A percentile compares a stretch with the other conserved stretches of the same genome.
Conservation (phyloP, 352 stramenopile genomes). For the Phytophthora palmivora region DNA sequence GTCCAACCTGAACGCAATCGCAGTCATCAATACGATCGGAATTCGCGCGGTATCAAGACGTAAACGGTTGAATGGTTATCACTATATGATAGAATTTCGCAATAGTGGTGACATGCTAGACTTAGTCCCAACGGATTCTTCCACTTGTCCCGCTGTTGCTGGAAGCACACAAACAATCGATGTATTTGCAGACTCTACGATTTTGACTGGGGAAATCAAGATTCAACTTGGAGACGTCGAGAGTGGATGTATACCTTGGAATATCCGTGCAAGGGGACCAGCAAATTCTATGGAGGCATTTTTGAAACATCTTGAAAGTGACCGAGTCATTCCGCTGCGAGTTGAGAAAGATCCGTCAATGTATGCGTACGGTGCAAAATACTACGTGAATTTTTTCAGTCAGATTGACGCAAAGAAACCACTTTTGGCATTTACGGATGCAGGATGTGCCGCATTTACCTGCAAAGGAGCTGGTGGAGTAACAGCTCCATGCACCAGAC, state of each 20-base stretch:
- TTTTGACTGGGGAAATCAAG: slow-evolving; percentile 56
- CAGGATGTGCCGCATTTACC: slow-evolving; percentile 51
- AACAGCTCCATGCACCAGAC: slow-evolving; percentile 32
- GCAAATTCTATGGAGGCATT: slow-evolving; percentile 45
- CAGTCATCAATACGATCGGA: slow-evolving; percentile 63
- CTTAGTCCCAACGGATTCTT: slow-evolving; percentile 47
- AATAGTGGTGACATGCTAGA: slow-evolving; percentile 63
- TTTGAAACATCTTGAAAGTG: slow-evolving; percentile 44
- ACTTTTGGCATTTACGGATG: slow-evolving; percentile 34
- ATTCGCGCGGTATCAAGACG: slow-evolving; percentile 41
- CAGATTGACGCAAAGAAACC: slow-evolving; percentile 44
- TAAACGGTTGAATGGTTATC: slow-evolving; percentile 50
- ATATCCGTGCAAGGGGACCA: slow-evolving; percentile 42
- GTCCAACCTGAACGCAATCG: slow-evolving; percentile 45
- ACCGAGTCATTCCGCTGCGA: slow-evolving; percentile 49
- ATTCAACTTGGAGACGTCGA: slow-evolving; percentile 44
- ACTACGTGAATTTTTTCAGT: slow-evolving; percentile 56
- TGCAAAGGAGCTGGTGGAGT: slow-evolving; percentile 52
- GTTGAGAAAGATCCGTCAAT: slow-evolving; percentile 53
- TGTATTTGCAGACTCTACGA: slow-evolving; percentile 42
- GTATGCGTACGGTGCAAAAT: slow-evolving; percentile 47
- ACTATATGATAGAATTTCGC: slow-evolving; percentile 59
- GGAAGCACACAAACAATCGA: slow-evolving; percentile 75
- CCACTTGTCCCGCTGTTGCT: slow-evolving; percentile 40
- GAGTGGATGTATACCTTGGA: slow-evolving; percentile 56